phyloP scores from a whole-genome alignment of 192 early-diverging fungal genomes.

The Funneliformis geosporum region DNA sequence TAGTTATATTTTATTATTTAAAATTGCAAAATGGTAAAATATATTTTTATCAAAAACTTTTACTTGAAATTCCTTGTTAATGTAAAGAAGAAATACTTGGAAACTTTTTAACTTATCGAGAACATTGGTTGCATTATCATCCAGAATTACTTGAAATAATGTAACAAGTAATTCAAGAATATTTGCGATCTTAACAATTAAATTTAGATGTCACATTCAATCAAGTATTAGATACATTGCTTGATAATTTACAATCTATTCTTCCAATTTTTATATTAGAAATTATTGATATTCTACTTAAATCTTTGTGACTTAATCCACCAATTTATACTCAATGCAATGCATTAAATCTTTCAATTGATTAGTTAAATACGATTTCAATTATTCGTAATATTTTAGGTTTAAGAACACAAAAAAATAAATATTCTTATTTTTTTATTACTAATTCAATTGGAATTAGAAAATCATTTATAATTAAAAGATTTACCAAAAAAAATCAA shows the following conservation, averaged over 20 bases:
- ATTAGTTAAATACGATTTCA: not conserved
- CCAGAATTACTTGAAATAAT: not conserved
- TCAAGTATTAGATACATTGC: too few relatives aligned
- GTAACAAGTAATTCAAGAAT: not conserved
- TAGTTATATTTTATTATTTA: too few relatives aligned
- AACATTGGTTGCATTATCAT: not conserved
- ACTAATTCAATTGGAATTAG: not conserved
- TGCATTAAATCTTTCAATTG: not conserved
- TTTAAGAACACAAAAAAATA: not conserved
- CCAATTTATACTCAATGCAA: too few relatives aligned
- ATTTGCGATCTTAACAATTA: not conserved
- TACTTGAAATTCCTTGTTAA: not conserved
- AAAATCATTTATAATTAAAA: not conserved
- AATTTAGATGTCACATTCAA: too few relatives aligned
- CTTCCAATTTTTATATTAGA: too few relatives aligned
- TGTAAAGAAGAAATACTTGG: not conserved
- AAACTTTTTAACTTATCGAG: not conserved
- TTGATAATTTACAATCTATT: too few relatives aligned
- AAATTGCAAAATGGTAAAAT: too few relatives aligned
- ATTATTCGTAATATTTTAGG: too few relatives aligned
- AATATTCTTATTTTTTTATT: slow-evolving; percentile 14
- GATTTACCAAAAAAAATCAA: not conserved
- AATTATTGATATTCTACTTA: too few relatives aligned
- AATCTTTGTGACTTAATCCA: too few relatives aligned
- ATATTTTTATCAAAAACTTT: too few relatives aligned